Evolutionary conservation across 2,329 filamentous ascomycete species (phyloP).

Genomic region (Penicillium capsulatum): DNA sequence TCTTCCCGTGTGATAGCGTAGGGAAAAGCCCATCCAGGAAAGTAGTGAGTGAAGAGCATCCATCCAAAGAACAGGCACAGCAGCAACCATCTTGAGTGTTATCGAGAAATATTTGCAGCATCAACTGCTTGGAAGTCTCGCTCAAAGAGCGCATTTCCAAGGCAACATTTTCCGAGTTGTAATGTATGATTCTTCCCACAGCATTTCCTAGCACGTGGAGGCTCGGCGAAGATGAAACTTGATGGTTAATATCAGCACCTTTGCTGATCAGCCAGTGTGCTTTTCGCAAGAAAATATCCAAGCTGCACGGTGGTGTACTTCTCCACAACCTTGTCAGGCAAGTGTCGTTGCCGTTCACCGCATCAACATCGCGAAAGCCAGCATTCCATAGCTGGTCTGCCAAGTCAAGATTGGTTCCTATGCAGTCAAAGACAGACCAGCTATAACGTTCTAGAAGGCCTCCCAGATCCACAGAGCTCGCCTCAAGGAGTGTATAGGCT

Average conservation of each 20-base stretch:
- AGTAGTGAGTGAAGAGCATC: slow-evolving; percentile 8
- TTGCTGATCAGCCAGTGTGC: slow-evolving; percentile 9
- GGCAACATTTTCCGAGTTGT: background rate
- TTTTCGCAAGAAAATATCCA: slow-evolving; percentile 8
- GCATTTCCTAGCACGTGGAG: slow-evolving; percentile 3
- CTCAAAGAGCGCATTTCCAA: background rate
- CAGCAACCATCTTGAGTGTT: slow-evolving; percentile 8
- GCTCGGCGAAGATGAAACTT: background rate
- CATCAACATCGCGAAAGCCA: slow-evolving; percentile 11
- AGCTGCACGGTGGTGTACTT: no score
- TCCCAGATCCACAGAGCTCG: background rate
- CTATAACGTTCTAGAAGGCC: background rate
- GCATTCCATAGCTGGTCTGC: slow-evolving; percentile 10
- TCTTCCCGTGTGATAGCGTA: background rate
- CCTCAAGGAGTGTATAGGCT: slow-evolving; percentile 2
- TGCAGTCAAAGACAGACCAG: slow-evolving; percentile 12
- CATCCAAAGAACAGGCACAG: slow-evolving; percentile 9
- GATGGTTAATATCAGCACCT: slow-evolving; percentile 6
- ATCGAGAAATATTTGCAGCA: slow-evolving; percentile 4
- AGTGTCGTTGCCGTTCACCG: slow-evolving; percentile 2
- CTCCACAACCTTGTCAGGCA: no score
- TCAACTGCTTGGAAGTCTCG: slow-evolving; percentile 1
- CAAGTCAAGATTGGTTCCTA: slow-evolving; percentile 8
- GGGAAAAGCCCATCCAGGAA: slow-evolving; percentile 10
- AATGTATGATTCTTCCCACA: slow-evolving; percentile 1